These are phyloP conservation scores for Protomyces inundatus DNA, from an alignment of 1,139 yeast species.

Conservation along the genomic window DNA sequence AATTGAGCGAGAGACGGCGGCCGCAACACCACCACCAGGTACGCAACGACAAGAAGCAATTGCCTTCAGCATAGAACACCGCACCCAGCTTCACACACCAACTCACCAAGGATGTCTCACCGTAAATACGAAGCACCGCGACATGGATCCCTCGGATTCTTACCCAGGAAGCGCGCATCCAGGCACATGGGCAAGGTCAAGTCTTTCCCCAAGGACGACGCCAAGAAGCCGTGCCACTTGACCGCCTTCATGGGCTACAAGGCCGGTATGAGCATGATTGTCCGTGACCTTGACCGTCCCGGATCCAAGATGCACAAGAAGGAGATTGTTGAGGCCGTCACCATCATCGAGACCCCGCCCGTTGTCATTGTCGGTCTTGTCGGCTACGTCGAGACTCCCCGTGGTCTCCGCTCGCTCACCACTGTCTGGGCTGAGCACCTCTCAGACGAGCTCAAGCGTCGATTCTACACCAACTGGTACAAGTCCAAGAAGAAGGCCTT, in stretches of 20 bases:
- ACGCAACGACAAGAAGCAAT: not conserved
- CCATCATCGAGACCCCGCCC: constrained; percentile 99
- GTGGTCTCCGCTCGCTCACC: constrained; percentile 98
- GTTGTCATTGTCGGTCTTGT: constrained; percentile 98
- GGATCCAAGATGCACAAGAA: constrained; percentile 99
- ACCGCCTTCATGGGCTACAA: constrained; percentile 99
- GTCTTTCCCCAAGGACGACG: constrained; percentile 99
- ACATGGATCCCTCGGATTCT: constrained; percentile 99
- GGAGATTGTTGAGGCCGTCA: constrained; percentile 98
- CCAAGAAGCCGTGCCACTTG: constrained; percentile 96
- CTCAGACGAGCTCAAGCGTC: constrained; percentile 98
- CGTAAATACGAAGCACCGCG: constrained; percentile 99
- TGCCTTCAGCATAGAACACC: not conserved
- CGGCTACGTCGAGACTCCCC: constrained; percentile 99
- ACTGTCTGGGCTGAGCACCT: constrained; percentile 99
- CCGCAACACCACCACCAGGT: not conserved
- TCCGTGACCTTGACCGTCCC: constrained; percentile 99
- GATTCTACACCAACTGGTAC: constrained; percentile 99
- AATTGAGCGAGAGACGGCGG: not conserved
- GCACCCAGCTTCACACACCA: not conserved
- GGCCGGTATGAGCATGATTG: constrained; percentile 99
- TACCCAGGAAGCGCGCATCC: constrained; percentile 71
- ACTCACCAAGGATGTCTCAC: constrained; percentile 70
- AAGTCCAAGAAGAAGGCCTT: constrained; percentile 99
- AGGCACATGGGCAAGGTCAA: constrained; percentile 97